Percentiles rank a stretch among this genome's conserved stretches.
Conservation (phyloP, 441 rosid species). For the Daphne laureola region DNA sequence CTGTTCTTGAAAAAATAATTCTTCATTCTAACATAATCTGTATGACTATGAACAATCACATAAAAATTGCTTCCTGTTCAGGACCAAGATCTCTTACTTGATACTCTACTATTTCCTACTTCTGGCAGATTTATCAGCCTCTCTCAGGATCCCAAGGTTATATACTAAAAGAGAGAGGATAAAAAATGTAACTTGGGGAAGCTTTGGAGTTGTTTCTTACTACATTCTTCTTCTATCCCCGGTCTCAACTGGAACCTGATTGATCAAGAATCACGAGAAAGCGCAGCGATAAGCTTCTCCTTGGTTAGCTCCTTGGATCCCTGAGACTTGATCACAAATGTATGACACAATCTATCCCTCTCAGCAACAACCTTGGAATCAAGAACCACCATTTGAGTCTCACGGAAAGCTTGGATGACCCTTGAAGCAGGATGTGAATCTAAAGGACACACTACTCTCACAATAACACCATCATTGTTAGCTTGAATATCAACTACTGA, state of each 20-base stretch:
- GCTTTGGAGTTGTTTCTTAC: slow-evolving; percentile 29
- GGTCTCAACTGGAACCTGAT: slow-evolving; percentile 39
- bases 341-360: slow-evolving; percentile 52
- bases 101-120: slow-evolving; percentile 25
- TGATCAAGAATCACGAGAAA: slow-evolving; percentile 36
- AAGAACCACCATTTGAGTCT: slow-evolving; percentile 42
- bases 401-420: slow-evolving; percentile 61
- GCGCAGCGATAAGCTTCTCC: slow-evolving; percentile 67
- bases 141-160: slow-evolving; percentile 22
- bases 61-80: slow-evolving; percentile 40
- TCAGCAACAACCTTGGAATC: slow-evolving; percentile 61
- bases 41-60: slow-evolving; percentile 46
- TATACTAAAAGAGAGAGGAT: slow-evolving; percentile 22
- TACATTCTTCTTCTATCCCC: slow-evolving; percentile 27
- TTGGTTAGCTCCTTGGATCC: slow-evolving; percentile 63
- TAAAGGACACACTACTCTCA: slow-evolving; percentile 60
- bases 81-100: slow-evolving; percentile 22
- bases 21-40: slow-evolving; percentile 28
- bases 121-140: slow-evolving; percentile 23
- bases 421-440: slow-evolving; percentile 73
- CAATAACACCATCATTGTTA: slow-evolving; percentile 48
- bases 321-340: slow-evolving; percentile 65
- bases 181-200: slow-evolving; percentile 21
- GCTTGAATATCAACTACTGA: slow-evolving; percentile 55
- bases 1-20: slow-evolving; percentile 37